Base-by-base conservation (phyloP, 495 filamentous ascomycete genomes). In the Astrothelium subdiscretum region DNA sequence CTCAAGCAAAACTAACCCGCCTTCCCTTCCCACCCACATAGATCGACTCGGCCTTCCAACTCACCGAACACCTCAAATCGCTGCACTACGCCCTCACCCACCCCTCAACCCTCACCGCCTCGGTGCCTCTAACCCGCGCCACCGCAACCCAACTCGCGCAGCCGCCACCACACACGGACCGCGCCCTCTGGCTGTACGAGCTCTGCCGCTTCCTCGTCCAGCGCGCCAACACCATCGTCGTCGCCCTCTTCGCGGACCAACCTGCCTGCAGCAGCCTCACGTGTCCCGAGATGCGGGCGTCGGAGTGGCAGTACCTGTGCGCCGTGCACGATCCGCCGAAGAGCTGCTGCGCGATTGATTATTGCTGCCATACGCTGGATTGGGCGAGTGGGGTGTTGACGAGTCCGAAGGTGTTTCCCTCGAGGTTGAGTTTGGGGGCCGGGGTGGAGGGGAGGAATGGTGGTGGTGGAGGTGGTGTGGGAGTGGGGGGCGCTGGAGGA, bases 221-320 rank as follows among this genome's bases (percentile, higher is more conserved):
- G 71, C 91, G 96, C 76, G 89, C 88, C 66, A 98, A 98, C 78
- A 84, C 83, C 62, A 79, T 98, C 51, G 86, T 98, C 68, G 84
- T 96, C 60, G 89, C 88, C 60, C 91, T 98, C 69, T 90, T 97
- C 68, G 87, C 89, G 68, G 95, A 97, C 73, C 79, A 79, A 59
- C 91, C 91, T 4, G 85, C 91, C 8, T 98, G 94, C 74, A 92
- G 89, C 48, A 78, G 88, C 4, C 74, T 79, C 58, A 95, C 95
- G 3, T 98, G 94, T 70, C 89, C 91, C 32, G 95, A 98, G 74
- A 98, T 98, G 94, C 91, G 95, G 65, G 94, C 95, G 2, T 89
- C 85, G 57, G 94, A 98, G 77, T 98, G 94, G 94, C 94, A 98
- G 74, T 98, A 97, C 69, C 85, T 98, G 65, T 98, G 94, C 78